Evolutionary conservation across 352 stramenopile genomes (phyloP).

Genomic region (Globisporangium okanoganense): DNA sequence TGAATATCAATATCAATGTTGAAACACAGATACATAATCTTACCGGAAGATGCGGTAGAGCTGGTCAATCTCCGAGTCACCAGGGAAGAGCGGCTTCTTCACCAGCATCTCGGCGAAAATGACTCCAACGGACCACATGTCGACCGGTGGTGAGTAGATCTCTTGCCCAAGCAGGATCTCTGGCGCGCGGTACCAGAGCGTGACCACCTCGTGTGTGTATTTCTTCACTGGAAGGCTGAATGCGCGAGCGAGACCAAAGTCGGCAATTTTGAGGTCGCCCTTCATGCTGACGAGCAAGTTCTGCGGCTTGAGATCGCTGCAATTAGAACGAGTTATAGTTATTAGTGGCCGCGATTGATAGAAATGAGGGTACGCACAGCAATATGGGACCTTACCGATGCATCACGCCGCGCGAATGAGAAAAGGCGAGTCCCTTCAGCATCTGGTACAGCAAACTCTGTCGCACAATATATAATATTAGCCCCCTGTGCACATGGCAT

Average conservation of each 20-base stretch:
- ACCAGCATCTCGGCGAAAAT: conserved; percentile 86
- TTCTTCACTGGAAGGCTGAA: conserved; percentile 97
- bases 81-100: conserved; percentile 80
- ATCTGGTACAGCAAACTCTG: conserved; percentile 83
- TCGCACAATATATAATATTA: not conserved
- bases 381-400: conserved; percentile 50
- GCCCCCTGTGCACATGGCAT: not conserved
- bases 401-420: conserved; percentile 85
- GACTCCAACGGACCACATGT: conserved; percentile 85
- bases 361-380: not conserved
- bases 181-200: conserved; percentile 98
- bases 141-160: conserved; percentile 82
- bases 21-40: not conserved
- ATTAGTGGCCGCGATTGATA: not conserved
- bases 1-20: not conserved
- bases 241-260: conserved; percentile 96
- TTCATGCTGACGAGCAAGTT: conserved; percentile 96
- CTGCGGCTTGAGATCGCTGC: conserved; percentile 96
- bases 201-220: conserved; percentile 98
- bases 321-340: not conserved
- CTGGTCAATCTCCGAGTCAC: conserved; percentile 86
- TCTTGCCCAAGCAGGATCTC: conserved; percentile 97
- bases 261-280: conserved; percentile 96
- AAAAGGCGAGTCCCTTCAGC: conserved; percentile 84
- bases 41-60: conserved; percentile 86